Evolutionary conservation across 208 protist species (phyloP).

Genomic region (Trypanosomatidae sp.): DNA sequence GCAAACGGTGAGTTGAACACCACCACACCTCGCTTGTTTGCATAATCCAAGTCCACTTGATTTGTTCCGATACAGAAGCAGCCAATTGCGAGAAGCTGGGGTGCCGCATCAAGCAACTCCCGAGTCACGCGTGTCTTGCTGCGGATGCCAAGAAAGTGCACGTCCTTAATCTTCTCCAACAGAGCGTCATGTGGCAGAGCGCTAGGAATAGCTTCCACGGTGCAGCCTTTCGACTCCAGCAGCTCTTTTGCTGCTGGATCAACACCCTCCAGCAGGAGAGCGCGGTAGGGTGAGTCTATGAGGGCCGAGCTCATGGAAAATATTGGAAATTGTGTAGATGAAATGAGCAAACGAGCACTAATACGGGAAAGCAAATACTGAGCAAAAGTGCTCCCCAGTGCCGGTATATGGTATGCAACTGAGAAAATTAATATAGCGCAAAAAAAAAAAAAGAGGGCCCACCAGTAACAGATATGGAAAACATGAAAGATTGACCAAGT

Average conservation of each 20-base stretch:
- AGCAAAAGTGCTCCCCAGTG: too few relatives aligned
- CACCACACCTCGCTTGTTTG: slow-evolving; percentile 75
- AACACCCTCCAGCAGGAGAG: slow-evolving; percentile 90
- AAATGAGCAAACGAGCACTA: not conserved
- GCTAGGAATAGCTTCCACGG: slow-evolving; percentile 66
- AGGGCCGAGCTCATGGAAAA: slow-evolving; percentile 31
- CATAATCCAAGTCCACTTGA: slow-evolving; percentile 89
- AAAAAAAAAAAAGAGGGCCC: not conserved
- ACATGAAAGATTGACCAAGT: not conserved
- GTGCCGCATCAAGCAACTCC: slow-evolving; percentile 71
- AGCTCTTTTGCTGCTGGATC: slow-evolving; percentile 69
- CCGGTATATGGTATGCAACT: not conserved
- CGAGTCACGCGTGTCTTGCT: slow-evolving; percentile 90
- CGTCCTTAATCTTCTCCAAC: slow-evolving; percentile 77
- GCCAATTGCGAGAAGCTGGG: slow-evolving; percentile 84
- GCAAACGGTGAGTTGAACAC: slow-evolving; percentile 97
- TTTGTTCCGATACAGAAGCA: slow-evolving; percentile 97
- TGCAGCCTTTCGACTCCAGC: slow-evolving; percentile 78
- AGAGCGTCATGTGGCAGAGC: slow-evolving; percentile 72
- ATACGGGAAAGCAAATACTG: not conserved
- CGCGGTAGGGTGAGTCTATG: slow-evolving; percentile 46
- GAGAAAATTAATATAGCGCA: not conserved
- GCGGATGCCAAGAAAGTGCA: slow-evolving; percentile 91
- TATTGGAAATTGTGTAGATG: not conserved
- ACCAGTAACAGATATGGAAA: not conserved